Base-by-base conservation (phyloP, 306 rosid species). In the Casuarina cunninghamiana region DNA sequence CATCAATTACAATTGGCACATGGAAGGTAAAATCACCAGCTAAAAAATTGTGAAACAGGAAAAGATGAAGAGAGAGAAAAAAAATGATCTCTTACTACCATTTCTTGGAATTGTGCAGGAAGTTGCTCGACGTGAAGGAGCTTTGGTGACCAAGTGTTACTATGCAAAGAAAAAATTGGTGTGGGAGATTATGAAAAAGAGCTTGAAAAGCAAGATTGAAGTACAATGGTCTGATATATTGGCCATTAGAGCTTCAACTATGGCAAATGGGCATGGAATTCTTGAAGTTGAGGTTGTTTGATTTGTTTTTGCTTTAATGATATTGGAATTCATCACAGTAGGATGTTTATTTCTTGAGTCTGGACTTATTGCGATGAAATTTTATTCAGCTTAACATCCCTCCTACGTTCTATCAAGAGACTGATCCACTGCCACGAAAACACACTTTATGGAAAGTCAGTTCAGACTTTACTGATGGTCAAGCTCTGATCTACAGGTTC, bases 61-160 rank as follows among this genome's bases (percentile, higher is more conserved):
- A 49, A 15, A 49, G 10, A 5, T 8, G 51, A 46, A 46, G 10
- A 46, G 26, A 2, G 26, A 21, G 5, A 1, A 58, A 26, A 26
- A 58, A 10, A 9, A 21, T 2, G 1, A 5, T 61, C 11, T 10
- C 11, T 61, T 61, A 2, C 32, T 61, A 3, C 3, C 5, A 3
- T 19, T 70, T 78, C 7, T 38, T 76, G 13, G 45, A 10, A 41
- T 10, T 55, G 17, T 71, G 70, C 91, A 91, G 97, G 38, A 77
- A 37, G 68, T 70, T 10, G 61, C 83, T 10, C 66, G 21, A 38
- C 60, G 78, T 75, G 82, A 79, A 3, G 79, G 82, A 38, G 89
- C 86, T 41, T 49, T 91, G 81, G 87, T 88, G 5, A 91, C 85
- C 1, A 91, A 90, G 83, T 85, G 80, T 78, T 88, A 88, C 76